Evolutionary conservation across 2,329 filamentous ascomycete genomes (phyloP), one percentile per base, ranked within the genome.

Genomic region (Plectosphaerella sp.): DNA sequence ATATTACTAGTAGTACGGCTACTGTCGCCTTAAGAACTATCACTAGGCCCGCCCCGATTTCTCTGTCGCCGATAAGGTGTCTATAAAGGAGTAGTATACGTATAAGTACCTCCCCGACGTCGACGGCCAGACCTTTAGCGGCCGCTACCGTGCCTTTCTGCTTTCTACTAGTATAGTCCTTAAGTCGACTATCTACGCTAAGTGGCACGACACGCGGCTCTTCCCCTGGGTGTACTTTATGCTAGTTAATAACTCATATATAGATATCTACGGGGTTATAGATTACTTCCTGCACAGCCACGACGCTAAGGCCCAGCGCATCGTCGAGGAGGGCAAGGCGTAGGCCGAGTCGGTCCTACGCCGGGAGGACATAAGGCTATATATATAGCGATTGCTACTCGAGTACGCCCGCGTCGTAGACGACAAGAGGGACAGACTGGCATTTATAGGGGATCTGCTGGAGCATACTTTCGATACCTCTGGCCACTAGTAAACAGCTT

Each of bases 191-290:
- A 72, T 86, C 20, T 87, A 83, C 59, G 69, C 75, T 25, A 83
- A 87, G 61, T 87, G 83, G 83, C 83, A 86, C 58, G 82, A 86
- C 59, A 73, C 74, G 8, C 71, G 83, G 4, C 66, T 87, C 1
- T 68, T 83, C 12, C 75, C 81, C 0, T 87, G 83, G 83, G 70
- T 73, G 50, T 83, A 87, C 62, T 87, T 84, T 58, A 76, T 82
- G 0, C 83, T 83, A 4, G 73, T 86, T 65, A 79, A 84, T 58
- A 81, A 80, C 57, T 72, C 73, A 1, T 84, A 78, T 54, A 67
- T 76, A 50, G 83, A 86, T 39, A 58, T 85, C 9, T 84, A 82
- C 52, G 77, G 72, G 14, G 71, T 83, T 14, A 63, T 83, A 62
- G 75, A 78, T 14, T 85, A 81, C 59, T 83, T 85, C 58, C 76